Base-by-base conservation (phyloP, 1,139 yeast species). In the Nakaseomyces uthaithaninus region DNA sequence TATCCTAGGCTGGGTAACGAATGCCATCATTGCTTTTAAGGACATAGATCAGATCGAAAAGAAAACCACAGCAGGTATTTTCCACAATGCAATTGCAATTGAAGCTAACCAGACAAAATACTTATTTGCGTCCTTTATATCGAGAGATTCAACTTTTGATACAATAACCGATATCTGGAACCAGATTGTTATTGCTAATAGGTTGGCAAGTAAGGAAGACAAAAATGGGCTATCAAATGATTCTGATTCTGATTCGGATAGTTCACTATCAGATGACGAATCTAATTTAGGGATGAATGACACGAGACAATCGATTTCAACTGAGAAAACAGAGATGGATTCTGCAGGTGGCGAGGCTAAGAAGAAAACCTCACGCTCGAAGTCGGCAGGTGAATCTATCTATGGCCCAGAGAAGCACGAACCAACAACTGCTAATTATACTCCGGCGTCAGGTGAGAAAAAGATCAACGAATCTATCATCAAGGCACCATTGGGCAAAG, bases 401-500 rank as follows among this genome's bases (percentile, higher is more conserved):
- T 40, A 47, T 16, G 63, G 64, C 5, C 62, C 83, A 0, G 52
- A 57, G 3, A 66, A 69, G 15, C 87, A 80, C 53, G 64, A 68
- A 1, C 74, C 80, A 8, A 78, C 87, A 0, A 63, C 63, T 14
- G 57, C 66, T 12, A 68, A 65, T 1, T 77, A 77, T 53, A 66
- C 67, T 6, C 71, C 76, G 33, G 72, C 69, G 8, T 57, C 74
- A 1, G 73, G 70, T 20, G 95, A 87, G 47, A 77, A 77, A 19
- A 68, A 77, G 37, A 71, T 89, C 33, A 61, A 69, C 5, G 84
- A 82, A 36, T 81, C 77, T 18, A 65, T 67, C 0, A 63, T 87
- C 33, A 64, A 69, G 37, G 95, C 93, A 0, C 96, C 97, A 0
- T 51, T 89, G 10, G 95, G 95, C 1, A 80, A 73, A 11, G 78